phyloP scores from a whole-genome alignment of 2,329 filamentous ascomycete genomes.

The Stylonectria norvegica region DNA sequence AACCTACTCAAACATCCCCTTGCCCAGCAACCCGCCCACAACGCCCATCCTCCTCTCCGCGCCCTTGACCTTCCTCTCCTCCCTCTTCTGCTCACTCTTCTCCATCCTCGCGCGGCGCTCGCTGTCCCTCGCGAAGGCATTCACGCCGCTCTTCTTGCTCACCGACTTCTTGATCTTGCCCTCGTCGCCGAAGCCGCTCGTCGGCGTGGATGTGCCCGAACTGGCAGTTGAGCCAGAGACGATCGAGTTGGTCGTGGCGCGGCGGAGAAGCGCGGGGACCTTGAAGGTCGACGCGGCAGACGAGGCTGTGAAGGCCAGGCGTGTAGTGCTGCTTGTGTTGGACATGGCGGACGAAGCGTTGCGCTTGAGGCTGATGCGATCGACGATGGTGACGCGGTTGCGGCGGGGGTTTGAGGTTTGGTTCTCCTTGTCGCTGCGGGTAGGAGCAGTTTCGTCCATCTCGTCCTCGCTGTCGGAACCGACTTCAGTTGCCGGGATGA shows the following conservation, averaged over 20 bases:
- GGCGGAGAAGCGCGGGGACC: conserved; percentile 67
- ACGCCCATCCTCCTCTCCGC: conserved; percentile 54
- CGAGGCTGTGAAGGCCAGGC: conserved; percentile 55
- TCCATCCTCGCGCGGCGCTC: conserved; percentile 53
- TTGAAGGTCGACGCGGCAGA: conserved; percentile 53
- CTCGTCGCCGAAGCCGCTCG: conserved; percentile 44
- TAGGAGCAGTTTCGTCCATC: conserved; percentile 18
- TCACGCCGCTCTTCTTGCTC: conserved; percentile 58
- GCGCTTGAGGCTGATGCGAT: conserved; percentile 70
- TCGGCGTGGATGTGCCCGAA: conserved; percentile 32
- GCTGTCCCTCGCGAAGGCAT: conserved; percentile 58
- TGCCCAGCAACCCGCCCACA: conserved; percentile 57
- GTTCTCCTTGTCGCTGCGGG: conserved; percentile 50
- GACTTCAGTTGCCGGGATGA: conserved; percentile 44
- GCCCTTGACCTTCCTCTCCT: conserved; percentile 56
- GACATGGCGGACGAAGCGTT: conserved; percentile 37
- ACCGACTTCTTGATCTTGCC: conserved; percentile 57
- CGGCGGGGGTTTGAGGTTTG: conserved; percentile 35
- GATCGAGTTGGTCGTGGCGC: conserved; percentile 66
- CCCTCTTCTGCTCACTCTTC: conserved; percentile 55
- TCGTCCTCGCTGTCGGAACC: conserved; percentile 43
- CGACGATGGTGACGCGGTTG: conserved; percentile 52
- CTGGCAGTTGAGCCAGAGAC: conserved; percentile 37
- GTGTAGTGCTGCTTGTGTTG: conserved; percentile 30
- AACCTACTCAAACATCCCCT: conserved; percentile 42